Base-by-base conservation (phyloP, 73 alveolate genomes). In the Paraurostyla sp. region DNA sequence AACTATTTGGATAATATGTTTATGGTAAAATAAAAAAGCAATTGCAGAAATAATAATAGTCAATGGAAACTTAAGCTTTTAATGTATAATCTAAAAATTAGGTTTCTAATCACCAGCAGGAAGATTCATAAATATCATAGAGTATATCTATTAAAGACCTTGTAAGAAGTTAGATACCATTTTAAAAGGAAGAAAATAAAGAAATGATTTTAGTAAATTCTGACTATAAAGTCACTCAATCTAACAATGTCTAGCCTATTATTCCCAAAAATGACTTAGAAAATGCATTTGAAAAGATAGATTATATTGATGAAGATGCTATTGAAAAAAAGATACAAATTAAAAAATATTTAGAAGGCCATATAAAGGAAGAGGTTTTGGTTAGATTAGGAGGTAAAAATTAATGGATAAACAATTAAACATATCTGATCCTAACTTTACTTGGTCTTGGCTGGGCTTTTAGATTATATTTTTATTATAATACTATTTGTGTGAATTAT, bases 291-390 rank as follows among this genome's bases (percentile, higher is more conserved):
- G 30, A 60, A 16, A 27, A 60, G 48, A 60, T 11, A 38, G 82
- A 35, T 4, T 23, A 65, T 11, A 22, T 65, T 9, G 58, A 40
- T 40, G 82, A 65, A 40, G 56, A 65, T 1, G 6, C 1, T 38
- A 9, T 65, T 3, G 36, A 18, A 6, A 2, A 65, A 32, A 65
- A 65, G 25, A 65, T 65, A 38, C 4, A 38, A 38, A 40, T 65
- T 38, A 65, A 58, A 38, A 65, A 65, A 38, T 65, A 18, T 38
- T 22, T 65, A 7, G 82, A 65, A 65, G 82, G 82, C 13, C 35
- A 65, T 40, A 16, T 65, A 11, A 65, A 65, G 46, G 82, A 65
- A 11, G 82, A 65, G 42, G 25, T 65, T 18, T 38, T 38, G 30
- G 58, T 65, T 2, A 15, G 16, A 15, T 1, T 65, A 13, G 58